Conservation (phyloP, 495 filamentous ascomycete species). For the Xylaria sp. region DNA sequence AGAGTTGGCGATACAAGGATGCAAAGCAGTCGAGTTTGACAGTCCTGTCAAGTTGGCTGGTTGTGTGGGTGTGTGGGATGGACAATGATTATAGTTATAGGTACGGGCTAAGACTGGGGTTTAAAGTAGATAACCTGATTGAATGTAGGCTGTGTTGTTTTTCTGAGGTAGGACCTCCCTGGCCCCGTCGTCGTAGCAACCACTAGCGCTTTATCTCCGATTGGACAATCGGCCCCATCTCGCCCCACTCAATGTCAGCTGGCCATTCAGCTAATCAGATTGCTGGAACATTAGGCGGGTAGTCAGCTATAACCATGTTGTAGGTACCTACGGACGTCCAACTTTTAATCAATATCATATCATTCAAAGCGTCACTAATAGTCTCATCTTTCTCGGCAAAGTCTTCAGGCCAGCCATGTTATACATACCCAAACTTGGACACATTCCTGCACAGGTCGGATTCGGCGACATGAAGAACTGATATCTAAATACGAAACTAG, state of each 20-base stretch:
- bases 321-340: background rate
- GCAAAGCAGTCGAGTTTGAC: background rate
- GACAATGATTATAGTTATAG: conserved; percentile 6
- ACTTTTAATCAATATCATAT: background rate
- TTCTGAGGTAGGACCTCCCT: too few species aligned
- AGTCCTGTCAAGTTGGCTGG: background rate
- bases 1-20: background rate
- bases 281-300: background rate
- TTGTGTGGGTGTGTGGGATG: background rate
- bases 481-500: too few species aligned
- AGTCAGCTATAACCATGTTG: too few species aligned
- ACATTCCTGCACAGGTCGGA: conserved; percentile 45
- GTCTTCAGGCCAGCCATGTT: conserved; percentile 27
- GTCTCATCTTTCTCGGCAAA: background rate
- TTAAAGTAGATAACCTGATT: background rate
- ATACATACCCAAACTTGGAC: conserved; percentile 28
- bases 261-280: conserved; percentile 1
- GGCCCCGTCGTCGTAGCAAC: conserved; percentile 15
- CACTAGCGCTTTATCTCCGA: background rate
- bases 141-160: conserved; percentile 13
- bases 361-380: background rate
- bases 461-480: too few species aligned
- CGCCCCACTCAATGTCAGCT: background rate
- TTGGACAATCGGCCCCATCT: background rate
- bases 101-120: background rate